Base-by-base conservation (phyloP, 352 stramenopile genomes). In the Globisporangium carolinianum region DNA sequence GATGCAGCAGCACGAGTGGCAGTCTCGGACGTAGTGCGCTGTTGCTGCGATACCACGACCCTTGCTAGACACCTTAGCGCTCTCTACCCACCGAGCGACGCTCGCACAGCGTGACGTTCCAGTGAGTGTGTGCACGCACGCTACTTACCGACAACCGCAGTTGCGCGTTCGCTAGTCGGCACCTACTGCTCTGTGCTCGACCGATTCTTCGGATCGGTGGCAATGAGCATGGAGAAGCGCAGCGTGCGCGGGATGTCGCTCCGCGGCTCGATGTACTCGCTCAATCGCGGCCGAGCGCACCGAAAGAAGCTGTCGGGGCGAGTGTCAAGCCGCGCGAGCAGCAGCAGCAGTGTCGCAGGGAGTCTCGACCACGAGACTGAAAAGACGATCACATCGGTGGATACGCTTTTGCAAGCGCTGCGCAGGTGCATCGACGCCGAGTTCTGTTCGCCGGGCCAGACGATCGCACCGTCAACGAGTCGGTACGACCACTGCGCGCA, bases 401-500 rank as follows among this genome's bases (percentile, higher is more conserved):
- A 89, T 49, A 62, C 56, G 6, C 58, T 89, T 37, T 69, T 87
- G 18, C 66, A 72, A 55, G 73, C 82, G 61, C 57, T 89, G n/a
- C 75, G 77, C 12, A 74, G 68, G 43, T 57, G 45, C 1, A 68
- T 86, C 37, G 71, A 87, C 47, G 15, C 66, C 2, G 70, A 84
- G 59, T 87, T 86, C 50, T 62, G 56, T n/a, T 66, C 62, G 3
- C 51, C 74, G 0, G 72, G 84, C 49, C 55, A 66, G 4, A 75
- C 43, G 15, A 68, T 83, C 15, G 38, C 65, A 7, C 73, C 66
- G 24, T 32, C 24, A 6, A 70, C 57, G 3, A 83, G 56, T 17
- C 54, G 67, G 9, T 80, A 89, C 51, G 76, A 86, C 15, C 84
- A 89, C 53, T 84, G 71, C 51, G 77, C 64, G 35, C 68, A 78